Evolutionary conservation across 2,329 filamentous ascomycete genomes (phyloP).

Genomic region (Lithohypha guttulata): DNA sequence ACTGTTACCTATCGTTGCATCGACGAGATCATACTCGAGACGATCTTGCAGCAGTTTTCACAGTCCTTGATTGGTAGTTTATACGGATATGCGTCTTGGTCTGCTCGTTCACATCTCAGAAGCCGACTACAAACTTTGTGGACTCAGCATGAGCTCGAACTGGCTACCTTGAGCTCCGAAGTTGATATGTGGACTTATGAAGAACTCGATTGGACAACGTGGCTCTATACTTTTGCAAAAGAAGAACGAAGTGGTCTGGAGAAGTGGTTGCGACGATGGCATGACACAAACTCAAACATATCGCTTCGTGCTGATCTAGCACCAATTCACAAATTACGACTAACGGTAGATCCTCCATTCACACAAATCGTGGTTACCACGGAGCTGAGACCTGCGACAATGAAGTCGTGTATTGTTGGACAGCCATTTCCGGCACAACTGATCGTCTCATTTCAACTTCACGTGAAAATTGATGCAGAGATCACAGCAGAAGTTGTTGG

Average conservation of each 20-base stretch:
- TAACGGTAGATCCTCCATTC: constrained; percentile 81
- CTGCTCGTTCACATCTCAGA: constrained; percentile 43
- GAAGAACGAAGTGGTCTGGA: constrained; percentile 34
- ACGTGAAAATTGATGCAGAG: constrained; percentile 21
- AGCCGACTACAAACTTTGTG: constrained; percentile 37
- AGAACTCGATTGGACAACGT: constrained; percentile 43
- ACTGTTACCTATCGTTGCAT: constrained; percentile 66
- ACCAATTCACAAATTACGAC: constrained; percentile 53
- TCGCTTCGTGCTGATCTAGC: constrained; percentile 8
- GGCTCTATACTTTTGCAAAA: constrained; percentile 42
- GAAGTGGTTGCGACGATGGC: constrained; percentile 47
- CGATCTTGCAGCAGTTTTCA: constrained; percentile 37
- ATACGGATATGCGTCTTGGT: constrained; percentile 36
- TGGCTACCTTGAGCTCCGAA: constrained; percentile 43
- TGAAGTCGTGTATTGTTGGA: neutral
- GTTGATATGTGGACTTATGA: constrained; percentile 42
- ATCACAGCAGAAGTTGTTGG: constrained; percentile 68
- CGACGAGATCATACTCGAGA: constrained; percentile 56
- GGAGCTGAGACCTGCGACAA: constrained; percentile 37
- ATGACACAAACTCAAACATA: constrained; percentile 30
- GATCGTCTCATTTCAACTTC: constrained; percentile 27
- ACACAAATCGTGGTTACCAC: constrained; percentile 75
- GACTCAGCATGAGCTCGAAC: constrained; percentile 41
- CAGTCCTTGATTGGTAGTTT: constrained; percentile 37
- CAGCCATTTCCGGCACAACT: constrained; percentile 3